Evolutionary conservation across 345 rosid species (phyloP).

Genomic region (Boechera retrofracta): DNA sequence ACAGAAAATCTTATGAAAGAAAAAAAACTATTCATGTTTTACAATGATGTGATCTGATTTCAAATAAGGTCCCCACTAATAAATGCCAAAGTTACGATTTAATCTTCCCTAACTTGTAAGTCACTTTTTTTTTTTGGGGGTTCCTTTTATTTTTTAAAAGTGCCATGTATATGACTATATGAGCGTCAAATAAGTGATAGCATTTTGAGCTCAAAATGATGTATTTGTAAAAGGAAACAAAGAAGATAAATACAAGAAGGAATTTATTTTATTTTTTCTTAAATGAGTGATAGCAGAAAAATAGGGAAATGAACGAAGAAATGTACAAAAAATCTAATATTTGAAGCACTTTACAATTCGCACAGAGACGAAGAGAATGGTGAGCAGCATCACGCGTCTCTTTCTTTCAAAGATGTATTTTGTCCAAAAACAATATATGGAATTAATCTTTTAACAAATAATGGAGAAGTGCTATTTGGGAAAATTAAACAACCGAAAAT

Average conservation of each 20-base stretch:
- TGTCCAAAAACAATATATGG: background rate
- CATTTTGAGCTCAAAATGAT: background rate
- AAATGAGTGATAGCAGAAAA: background rate
- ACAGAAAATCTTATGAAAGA: slow-evolving; percentile 18
- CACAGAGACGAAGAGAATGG: background rate
- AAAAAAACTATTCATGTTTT: slow-evolving; percentile 2
- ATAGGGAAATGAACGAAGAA: background rate
- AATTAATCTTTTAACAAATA: background rate
- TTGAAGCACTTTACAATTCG: background rate
- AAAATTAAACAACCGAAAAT: background rate
- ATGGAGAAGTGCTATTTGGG: background rate
- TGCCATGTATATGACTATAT: too few species aligned
- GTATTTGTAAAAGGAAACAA: background rate
- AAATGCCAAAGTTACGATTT: background rate
- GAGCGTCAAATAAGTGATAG: background rate
- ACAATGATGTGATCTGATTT: slow-evolving; percentile 37
- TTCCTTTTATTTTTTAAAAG: background rate
- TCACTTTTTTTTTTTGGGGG: background rate
- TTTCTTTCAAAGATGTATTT: background rate
- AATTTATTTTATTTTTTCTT: too few species aligned
- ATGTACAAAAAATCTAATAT: background rate
- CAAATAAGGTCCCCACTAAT: slow-evolving; percentile 34
- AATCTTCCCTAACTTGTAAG: slow-evolving; percentile 24
- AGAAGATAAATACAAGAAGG: too few species aligned
- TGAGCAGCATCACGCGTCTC: background rate